These are phyloP conservation scores for Debaryomyces psychrophilus DNA, from an alignment of 1,139 yeast species.

Conservation along the genomic window DNA sequence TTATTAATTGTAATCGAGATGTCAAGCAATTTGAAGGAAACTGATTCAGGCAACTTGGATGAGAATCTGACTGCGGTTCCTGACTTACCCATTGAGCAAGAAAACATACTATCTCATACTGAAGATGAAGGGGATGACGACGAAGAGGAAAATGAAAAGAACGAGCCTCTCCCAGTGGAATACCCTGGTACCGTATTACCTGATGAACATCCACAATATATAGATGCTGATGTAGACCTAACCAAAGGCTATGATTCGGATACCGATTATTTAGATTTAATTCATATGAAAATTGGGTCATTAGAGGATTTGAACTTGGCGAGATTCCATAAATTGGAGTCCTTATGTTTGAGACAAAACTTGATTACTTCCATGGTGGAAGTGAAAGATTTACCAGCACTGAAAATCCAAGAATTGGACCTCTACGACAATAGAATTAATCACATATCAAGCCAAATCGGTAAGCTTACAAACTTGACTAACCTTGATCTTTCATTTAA, in stretches of 20 bases:
- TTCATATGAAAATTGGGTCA: slow-evolving; percentile 75
- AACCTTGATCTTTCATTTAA: slow-evolving; percentile 87
- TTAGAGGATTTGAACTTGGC: slow-evolving; percentile 65
- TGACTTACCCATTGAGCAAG: slow-evolving; percentile 2
- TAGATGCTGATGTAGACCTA: slow-evolving; percentile 58
- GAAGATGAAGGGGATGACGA: slow-evolving; percentile 31
- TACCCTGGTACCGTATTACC: slow-evolving; percentile 57
- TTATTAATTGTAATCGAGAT: neutral
- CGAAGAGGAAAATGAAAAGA: slow-evolving; percentile 21
- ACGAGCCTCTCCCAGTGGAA: slow-evolving; percentile 41
- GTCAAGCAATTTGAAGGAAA: neutral
- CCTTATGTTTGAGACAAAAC: slow-evolving; percentile 82
- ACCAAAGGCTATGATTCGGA: slow-evolving; percentile 65
- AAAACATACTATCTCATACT: slow-evolving; percentile 17
- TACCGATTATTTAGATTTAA: slow-evolving; percentile 68
- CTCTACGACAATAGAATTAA: slow-evolving; percentile 89
- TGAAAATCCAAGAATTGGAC: slow-evolving; percentile 74
- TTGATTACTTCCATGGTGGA: slow-evolving; percentile 73
- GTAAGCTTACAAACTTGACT: slow-evolving; percentile 59
- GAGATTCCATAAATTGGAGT: slow-evolving; percentile 60
- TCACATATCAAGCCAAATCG: slow-evolving; percentile 74
- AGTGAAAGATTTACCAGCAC: slow-evolving; percentile 58
- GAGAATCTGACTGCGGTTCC: neutral
- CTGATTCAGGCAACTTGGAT: neutral
- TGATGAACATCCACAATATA: slow-evolving; percentile 51